Percentiles rank a stretch among this genome's conserved stretches.
Evolutionary conservation across 805 yeast species (phyloP).

Genomic region (Lachancea fermentati): DNA sequence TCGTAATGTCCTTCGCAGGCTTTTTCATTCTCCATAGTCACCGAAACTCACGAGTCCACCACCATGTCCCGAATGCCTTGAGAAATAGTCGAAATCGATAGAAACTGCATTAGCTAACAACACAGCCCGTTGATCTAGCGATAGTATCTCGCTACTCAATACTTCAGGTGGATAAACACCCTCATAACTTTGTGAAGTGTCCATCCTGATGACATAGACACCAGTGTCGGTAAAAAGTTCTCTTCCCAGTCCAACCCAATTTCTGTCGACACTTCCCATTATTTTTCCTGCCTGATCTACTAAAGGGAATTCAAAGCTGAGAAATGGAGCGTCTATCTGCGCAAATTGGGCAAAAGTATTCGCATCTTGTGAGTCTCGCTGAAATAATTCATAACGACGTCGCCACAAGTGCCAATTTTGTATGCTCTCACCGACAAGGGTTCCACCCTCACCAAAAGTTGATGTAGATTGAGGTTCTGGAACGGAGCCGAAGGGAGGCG

Average conservation of each 20-base stretch:
- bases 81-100: conserved; percentile 92
- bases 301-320: conserved; percentile 83
- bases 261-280: conserved; percentile 77
- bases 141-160: conserved; percentile 39
- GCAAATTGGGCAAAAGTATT: conserved; percentile 69
- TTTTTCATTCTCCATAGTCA: conserved; percentile 20
- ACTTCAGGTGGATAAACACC: conserved; percentile 46
- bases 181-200: conserved; percentile 53
- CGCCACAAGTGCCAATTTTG: conserved; percentile 97
- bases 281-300: conserved; percentile 50
- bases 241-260: conserved; percentile 92
- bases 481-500: conserved; percentile 9
- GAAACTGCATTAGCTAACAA: conserved; percentile 83
- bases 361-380: conserved; percentile 34
- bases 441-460: conserved; percentile 40
- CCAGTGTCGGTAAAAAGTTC: conserved; percentile 95
- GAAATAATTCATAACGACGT: conserved; percentile 76
- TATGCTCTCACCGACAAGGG: conserved; percentile 72
- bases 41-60: conserved; percentile 35
- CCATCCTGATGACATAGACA: conserved; percentile 81
- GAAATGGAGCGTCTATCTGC: conserved; percentile 75
- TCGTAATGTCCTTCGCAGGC: conserved; percentile 7
- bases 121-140: conserved; percentile 79
- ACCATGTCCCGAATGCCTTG: conserved; percentile 73
- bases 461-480: conserved; percentile 18